Conservation (phyloP, 2,329 filamentous ascomycete species). For the Sporothrix globosa region DNA sequence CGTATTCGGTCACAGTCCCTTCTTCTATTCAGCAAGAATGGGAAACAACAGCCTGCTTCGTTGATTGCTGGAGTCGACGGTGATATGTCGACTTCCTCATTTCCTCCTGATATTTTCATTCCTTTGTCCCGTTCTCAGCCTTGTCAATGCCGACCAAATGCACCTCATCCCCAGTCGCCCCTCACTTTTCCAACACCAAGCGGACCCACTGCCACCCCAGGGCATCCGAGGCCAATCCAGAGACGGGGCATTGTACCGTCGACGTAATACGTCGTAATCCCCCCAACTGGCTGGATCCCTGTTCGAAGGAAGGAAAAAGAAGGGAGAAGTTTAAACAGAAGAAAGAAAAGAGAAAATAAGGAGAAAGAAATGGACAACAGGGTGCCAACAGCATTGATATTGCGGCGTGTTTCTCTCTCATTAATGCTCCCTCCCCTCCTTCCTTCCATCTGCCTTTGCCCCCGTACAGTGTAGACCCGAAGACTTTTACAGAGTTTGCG, state of each 20-base stretch:
- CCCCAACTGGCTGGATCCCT: neutral
- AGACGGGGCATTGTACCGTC: neutral
- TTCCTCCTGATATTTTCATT: neutral
- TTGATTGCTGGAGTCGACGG: neutral
- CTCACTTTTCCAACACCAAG: conserved; percentile 1
- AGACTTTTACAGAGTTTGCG: neutral
- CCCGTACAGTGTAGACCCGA: too few relatives aligned
- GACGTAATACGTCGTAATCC: conserved; percentile 9
- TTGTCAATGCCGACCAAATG: conserved; percentile 11
- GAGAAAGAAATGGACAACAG: neutral
- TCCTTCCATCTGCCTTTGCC: too few relatives aligned
- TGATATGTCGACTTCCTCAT: too few relatives aligned
- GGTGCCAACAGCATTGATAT: neutral
- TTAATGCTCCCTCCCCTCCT: neutral
- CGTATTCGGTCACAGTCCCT: neutral
- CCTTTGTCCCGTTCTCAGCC: neutral
- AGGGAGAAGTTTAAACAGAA: neutral
- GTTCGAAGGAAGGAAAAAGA: neutral
- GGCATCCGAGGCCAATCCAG: neutral
- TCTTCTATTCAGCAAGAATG: neutral
- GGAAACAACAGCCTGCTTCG: neutral
- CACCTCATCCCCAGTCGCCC: conserved; percentile 5
- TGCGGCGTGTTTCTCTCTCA: neutral
- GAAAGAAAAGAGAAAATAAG: neutral
- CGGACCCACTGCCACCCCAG: neutral